Conservation (phyloP, 1,139 yeast genomes). For the Pneumocystis jirovecii region DNA sequence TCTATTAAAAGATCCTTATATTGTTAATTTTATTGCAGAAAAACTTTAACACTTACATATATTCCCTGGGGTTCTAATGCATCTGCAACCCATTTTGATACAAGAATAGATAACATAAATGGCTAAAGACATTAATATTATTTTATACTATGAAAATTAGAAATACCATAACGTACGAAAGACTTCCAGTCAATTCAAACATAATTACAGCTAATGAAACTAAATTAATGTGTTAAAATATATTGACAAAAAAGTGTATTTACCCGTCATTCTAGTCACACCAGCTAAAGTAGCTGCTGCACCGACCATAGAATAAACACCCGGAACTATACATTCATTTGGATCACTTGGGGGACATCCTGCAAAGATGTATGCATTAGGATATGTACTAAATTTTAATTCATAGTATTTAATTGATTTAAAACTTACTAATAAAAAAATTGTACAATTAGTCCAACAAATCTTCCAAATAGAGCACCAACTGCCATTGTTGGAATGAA, state of each 20-base stretch:
- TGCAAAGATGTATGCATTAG: constrained; percentile 17
- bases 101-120: constrained; percentile 11
- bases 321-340: constrained; percentile 34
- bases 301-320: constrained; percentile 51
- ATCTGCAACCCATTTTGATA: constrained; percentile 12
- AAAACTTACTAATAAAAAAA: constrained; percentile 12
- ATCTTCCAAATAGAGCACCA: constrained; percentile 50
- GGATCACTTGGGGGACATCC: constrained; percentile 17
- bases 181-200: constrained; percentile 46
- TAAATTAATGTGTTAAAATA: neutral
- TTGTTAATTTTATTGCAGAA: neutral
- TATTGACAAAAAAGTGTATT: constrained; percentile 2
- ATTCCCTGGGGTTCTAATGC: constrained; percentile 9
- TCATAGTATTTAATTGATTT: neutral
- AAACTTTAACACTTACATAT: constrained; percentile 1
- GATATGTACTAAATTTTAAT: constrained; percentile 22
- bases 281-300: constrained; percentile 63
- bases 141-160: neutral
- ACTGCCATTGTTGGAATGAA: constrained; percentile 57
- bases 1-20: neutral
- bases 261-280: constrained; percentile 47
- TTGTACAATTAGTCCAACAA: constrained; percentile 37
- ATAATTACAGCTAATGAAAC: constrained; percentile 41
- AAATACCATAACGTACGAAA: constrained; percentile 33
- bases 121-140: constrained; percentile 1